A percentile compares a stretch with the other conserved stretches of the same genome.
These are phyloP conservation scores for Ogataea salicorniae DNA, from an alignment of 805 yeast species.

Conservation along the genomic window DNA sequence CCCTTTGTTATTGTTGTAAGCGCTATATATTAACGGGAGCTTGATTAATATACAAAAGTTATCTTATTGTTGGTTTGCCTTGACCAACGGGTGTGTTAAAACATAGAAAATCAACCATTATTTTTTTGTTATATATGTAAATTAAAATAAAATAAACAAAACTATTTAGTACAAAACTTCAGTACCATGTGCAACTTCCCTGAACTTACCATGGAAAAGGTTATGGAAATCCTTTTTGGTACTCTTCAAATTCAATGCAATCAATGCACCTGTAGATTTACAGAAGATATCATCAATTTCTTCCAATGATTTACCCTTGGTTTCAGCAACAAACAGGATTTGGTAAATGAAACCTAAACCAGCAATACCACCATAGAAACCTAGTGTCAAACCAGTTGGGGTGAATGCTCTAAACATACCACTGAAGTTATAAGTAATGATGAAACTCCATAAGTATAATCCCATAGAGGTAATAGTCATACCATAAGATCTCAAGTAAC, in stretches of 20 bases:
- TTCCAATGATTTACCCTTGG: conserved; percentile 66
- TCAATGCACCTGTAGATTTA: conserved; percentile 38
- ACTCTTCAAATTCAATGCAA: conserved; percentile 30
- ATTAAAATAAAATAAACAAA: not conserved
- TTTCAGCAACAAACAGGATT: conserved; percentile 60
- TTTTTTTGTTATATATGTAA: no score
- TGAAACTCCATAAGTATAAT: conserved; percentile 58
- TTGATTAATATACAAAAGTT: no score
- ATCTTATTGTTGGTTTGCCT: no score
- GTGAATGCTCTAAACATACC: conserved; percentile 53
- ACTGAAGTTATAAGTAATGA: conserved; percentile 59
- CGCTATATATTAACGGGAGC: no score
- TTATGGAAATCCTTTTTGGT: conserved; percentile 17
- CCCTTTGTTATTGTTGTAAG: no score
- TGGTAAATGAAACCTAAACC: conserved; percentile 51
- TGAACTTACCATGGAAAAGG: conserved; percentile 16
- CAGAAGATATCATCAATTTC: conserved; percentile 63
- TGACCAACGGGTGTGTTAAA: no score
- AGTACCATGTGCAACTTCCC: conserved; percentile 6
- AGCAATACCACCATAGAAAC: conserved; percentile 66
- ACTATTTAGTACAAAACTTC: not conserved
- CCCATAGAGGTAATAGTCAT: conserved; percentile 56
- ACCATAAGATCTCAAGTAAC: conserved; percentile 56
- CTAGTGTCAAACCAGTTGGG: conserved; percentile 55
- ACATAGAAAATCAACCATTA: no score